phyloP scores from a whole-genome alignment of 176 grass and related monocot species.

The Aegilops sharonensis region DNA sequence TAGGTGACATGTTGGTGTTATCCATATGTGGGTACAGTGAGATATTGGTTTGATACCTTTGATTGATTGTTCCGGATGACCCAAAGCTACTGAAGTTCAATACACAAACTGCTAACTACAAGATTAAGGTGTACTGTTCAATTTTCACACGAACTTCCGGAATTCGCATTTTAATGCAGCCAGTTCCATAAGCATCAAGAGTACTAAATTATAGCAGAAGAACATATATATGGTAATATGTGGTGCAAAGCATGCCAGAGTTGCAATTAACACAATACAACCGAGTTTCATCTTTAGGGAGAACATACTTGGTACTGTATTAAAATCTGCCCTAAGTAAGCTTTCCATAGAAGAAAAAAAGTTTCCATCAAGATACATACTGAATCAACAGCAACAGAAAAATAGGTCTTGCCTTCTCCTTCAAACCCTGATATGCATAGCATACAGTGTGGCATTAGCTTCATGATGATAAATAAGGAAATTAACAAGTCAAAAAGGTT shows the following conservation, averaged over 20 bases:
- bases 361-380: conserved; percentile 36
- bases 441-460: neutral
- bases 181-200: neutral
- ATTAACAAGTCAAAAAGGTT: neutral
- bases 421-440: conserved; percentile 50
- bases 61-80: neutral
- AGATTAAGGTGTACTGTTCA: conserved; percentile 8
- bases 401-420: conserved; percentile 54
- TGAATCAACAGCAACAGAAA: conserved; percentile 73
- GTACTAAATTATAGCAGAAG: neutral
- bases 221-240: neutral
- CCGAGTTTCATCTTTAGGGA: neutral
- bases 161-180: neutral
- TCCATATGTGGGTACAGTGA: neutral
- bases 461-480: conserved; percentile 11
- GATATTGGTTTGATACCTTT: neutral
- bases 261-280: neutral
- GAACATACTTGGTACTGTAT: conserved; percentile 14
- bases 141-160: neutral
- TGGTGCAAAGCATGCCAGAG: neutral
- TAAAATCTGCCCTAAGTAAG: conserved; percentile 8
- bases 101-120: conserved; percentile 19
- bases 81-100: neutral
- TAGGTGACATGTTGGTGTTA: neutral
- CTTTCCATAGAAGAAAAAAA: conserved; percentile 10